Conservation (phyloP, 805 yeast species). For the Wickerhamomyces chaumierensis region DNA sequence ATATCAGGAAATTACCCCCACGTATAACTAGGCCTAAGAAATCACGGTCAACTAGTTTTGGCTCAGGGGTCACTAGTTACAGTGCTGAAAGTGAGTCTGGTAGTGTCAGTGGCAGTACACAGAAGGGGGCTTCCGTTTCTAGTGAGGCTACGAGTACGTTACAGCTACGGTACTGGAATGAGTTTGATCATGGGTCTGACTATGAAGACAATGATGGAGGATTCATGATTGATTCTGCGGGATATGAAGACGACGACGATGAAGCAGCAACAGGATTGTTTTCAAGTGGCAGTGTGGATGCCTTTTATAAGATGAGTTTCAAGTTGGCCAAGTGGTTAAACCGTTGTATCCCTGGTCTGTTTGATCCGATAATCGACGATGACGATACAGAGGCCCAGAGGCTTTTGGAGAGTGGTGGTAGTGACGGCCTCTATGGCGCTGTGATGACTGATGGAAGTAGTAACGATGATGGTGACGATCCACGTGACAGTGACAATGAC, state of each 20-base stretch:
- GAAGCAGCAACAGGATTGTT: too few species aligned
- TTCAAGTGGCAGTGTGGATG: slow-evolving; percentile 17
- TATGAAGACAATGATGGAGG: slow-evolving; percentile 28
- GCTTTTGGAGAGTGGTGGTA: too few species aligned
- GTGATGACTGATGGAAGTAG: too few species aligned
- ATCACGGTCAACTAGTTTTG: too few species aligned
- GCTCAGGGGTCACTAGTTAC: too few species aligned
- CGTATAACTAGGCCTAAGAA: too few species aligned
- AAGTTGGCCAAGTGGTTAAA: slow-evolving; percentile 7
- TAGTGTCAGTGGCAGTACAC: not conserved
- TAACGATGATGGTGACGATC: slow-evolving; percentile 1
- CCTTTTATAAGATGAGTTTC: slow-evolving; percentile 14
- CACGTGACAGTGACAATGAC: slow-evolving; percentile 9
- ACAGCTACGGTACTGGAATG: slow-evolving; percentile 48
- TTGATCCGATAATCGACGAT: too few species aligned
- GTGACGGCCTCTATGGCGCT: too few species aligned
- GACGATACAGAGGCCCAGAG: too few species aligned
- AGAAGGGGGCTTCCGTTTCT: slow-evolving; percentile 6
- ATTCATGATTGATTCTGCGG: slow-evolving; percentile 24
- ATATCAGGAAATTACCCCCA: slow-evolving; percentile 38
- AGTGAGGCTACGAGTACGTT: slow-evolving; percentile 8
- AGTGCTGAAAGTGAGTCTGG: not conserved
- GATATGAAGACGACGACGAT: slow-evolving; percentile 19
- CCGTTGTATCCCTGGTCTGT: slow-evolving; percentile 11
- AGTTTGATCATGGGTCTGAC: slow-evolving; percentile 53